Base-by-base conservation (phyloP, 495 filamentous ascomycete genomes). In the Cryomyces minteri region DNA sequence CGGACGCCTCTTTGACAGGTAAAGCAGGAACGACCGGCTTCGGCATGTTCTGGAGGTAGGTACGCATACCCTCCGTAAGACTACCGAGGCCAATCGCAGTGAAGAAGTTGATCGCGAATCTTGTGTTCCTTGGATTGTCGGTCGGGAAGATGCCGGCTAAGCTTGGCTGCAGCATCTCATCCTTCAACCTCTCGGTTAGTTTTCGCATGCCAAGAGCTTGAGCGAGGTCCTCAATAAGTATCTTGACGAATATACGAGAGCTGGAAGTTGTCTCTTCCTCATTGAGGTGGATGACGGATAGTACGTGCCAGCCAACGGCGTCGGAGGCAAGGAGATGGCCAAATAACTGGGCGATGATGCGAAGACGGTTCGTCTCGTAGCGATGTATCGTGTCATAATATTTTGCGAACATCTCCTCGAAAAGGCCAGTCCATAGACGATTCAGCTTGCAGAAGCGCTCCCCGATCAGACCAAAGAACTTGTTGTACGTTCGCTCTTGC, bases 101-200 rank as follows among this genome's bases (percentile, higher is more conserved):
- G 62, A 96, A 96, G 66, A 93, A 99, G 61, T 99, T 99, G 75
- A 96, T 92, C 14, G 88, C 84, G 68, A 99, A 99, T 39, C 90
- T 78, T 10, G 84, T 88, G 61, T 94, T 85, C 46, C 81, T 76
- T 6, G 84, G 76, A 55, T 88, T 84, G 55, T 95, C 85, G 32
- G 62, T 77, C 0, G 90, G 92, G 72, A 99, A 99, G 6, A 99
- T 64, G 43, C 92, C 88, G 31, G 80, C 72, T 48, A 92, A 79
- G 55, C 76, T 82, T 40, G 84, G 74, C 45, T 79, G 79, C 10
- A 94, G 68, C 31, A 76, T 68, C 10, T 87, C 79, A 51, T 94
- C 84, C 54, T 71, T 76, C 52, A 94, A 64, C 18, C 80, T 77
- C 37, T 76, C 73, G 53, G 80, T 76, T 37, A 99, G 62, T 51